Base-by-base conservation (phyloP, 192 early-diverging fungal species). In the Rhizoclosmatium globosum region DNA sequence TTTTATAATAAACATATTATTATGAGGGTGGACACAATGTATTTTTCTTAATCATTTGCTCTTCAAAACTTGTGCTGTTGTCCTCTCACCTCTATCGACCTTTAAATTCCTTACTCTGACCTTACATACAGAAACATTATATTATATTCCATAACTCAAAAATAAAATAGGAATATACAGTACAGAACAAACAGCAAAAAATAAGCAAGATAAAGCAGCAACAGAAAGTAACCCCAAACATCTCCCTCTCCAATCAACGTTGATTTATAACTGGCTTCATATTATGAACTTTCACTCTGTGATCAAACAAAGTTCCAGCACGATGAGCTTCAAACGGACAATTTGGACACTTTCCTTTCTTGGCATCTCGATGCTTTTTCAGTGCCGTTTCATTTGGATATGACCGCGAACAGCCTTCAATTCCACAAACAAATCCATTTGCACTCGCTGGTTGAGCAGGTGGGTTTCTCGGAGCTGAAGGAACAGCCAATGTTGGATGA, bases 361-460 rank as follows among this genome's bases (percentile, higher is more conserved):
- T 74, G 21, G 4, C 44, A 6, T 31, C 58, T 74, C 44, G 57
- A 44, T 74, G 73, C 0, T 74, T 74, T n/a, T 6, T n/a, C 59
- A 74, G 19, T 45, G 61, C 59, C 21, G 4, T 57, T 19, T 48
- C 21, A 2, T 39, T 64, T 41, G 73, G 73, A 46, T 74, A 74
- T 13, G 39, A 15, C 42, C 73, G 73, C 2, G 57, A 44, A 21
- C 73, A 74, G n/a, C 73, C 73, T 64, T 74, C 73, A 2, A 74
- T 7, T 19, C 42, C 46, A 58, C 73, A 74, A 0, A 45, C 31
- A 31, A 31, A 17, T 60, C 11, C 42, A 21, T 15, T 41, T 1
- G 67, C 11, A 23, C 43, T 19, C 1, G 39, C 13, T 47, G 4
- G 19, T 42, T n/a, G 17, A 68, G 13, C 38, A 7, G 67, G 45